Base-by-base conservation (phyloP, 2,329 filamentous ascomycete genomes). In the Tolypocladium paradoxum region DNA sequence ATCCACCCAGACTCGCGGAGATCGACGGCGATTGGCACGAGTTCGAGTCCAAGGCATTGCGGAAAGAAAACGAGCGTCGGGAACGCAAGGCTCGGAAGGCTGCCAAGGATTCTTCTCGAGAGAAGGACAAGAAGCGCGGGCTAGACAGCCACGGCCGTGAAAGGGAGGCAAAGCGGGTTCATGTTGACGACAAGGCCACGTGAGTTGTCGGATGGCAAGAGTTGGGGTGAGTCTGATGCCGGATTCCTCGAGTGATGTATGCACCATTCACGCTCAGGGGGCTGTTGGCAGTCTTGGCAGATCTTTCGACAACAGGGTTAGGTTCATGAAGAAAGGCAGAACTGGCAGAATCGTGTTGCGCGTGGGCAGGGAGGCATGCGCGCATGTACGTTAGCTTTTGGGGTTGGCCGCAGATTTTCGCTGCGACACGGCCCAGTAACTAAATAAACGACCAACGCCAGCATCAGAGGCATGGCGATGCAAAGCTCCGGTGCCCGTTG, bases 11-110 rank as follows among this genome's bases (percentile, higher is more conserved):
- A 63, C 79, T 99, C 49, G 83, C 85, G 55, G 76, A 84, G 49
- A 78, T 99, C 33, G 83, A 93, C 61, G 93, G 93, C 24, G 93
- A 99, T 62, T 99, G 93, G 93, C 93, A 99, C 66, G 93, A 99
- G 67, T 96, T 97, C 63, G 93, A 99, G 72, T 95, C 90, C 53
- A 99, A 99, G 72, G 91, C 90, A 18, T 76, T 96, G 29, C 80
- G 93, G 34, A 93, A 93, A 61, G 91, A 96, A 68, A 92, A 90
- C 61, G 89, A 93, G 67, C 81, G 82, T 52, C 76, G 75, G 56
- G 78, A 81, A 31, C 73, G 76, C 53, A 78, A 81, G 52, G 77
- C 76, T 8, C 71, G 73, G 4, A 74, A 72, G 43, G 70, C 72
- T 0, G 70, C 68, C 20, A 76, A 73, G 59, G 73, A 73, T 1